These are phyloP conservation scores for Metschnikowia kofuensis DNA, from an alignment of 805 yeast species.

Conservation along the genomic window DNA sequence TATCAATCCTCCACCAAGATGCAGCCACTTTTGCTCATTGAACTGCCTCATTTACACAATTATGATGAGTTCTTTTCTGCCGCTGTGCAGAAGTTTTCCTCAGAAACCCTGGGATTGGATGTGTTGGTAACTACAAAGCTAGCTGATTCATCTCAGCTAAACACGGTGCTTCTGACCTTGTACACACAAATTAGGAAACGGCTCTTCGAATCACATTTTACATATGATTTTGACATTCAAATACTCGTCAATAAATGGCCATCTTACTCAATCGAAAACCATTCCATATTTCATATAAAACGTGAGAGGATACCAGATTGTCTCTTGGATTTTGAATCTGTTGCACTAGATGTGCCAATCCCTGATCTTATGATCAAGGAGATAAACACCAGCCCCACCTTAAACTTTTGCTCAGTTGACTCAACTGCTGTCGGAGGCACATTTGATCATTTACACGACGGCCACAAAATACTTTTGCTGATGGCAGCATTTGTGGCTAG, in stretches of 20 bases:
- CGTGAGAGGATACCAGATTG: conserved; percentile 1
- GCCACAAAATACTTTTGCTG: conserved; percentile 83
- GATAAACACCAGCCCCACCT: background rate
- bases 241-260: conserved; percentile 23
- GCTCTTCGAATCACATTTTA: conserved; percentile 17
- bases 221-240: conserved; percentile 28
- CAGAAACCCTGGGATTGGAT: conserved; percentile 16
- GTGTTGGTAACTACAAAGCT: conserved; percentile 24
- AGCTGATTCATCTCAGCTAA: conserved; percentile 23
- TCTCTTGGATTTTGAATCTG: background rate
- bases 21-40: background rate
- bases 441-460: conserved; percentile 94
- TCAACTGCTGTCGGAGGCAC: conserved; percentile 85
- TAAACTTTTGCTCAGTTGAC: background rate
- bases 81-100: conserved; percentile 4
- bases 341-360: background rate
- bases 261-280: too few relatives aligned
- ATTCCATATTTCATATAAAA: background rate
- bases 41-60: conserved; percentile 2
- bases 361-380: background rate
- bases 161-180: conserved; percentile 25
- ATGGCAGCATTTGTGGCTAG: conserved; percentile 63
- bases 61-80: conserved; percentile 11
- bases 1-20: background rate
- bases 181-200: conserved; percentile 22